phyloP scores from a whole-genome alignment of 2,329 filamentous ascomycete genomes.

The Colletotrichum cereale region DNA sequence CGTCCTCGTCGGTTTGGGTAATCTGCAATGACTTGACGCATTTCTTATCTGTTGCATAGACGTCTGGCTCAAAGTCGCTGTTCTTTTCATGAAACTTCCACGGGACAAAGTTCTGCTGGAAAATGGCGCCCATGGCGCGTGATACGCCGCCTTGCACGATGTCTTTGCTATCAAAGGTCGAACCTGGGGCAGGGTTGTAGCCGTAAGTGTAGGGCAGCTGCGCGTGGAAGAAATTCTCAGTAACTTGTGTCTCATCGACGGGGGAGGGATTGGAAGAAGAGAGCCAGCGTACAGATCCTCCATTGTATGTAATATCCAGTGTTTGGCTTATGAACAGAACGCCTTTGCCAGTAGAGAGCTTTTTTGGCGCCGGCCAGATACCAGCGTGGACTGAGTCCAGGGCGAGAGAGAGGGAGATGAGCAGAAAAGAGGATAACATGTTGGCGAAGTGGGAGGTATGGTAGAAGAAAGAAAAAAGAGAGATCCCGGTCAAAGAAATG shows the following conservation, averaged over 20 bases:
- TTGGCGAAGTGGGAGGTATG: constrained; percentile 3
- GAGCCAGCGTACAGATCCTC: constrained; percentile 64
- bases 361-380: constrained; percentile 69
- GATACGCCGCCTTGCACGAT: constrained; percentile 69
- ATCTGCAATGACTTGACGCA: constrained; percentile 73
- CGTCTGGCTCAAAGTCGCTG: constrained; percentile 73
- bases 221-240: constrained; percentile 51
- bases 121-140: constrained; percentile 73
- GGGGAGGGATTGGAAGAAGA: constrained; percentile 46
- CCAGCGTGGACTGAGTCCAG: constrained; percentile 58
- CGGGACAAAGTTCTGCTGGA: constrained; percentile 77
- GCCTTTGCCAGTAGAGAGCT: constrained; percentile 63
- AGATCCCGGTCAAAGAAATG: not conserved
- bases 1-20: constrained; percentile 68
- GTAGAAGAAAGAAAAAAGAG: not conserved
- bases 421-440: constrained; percentile 50
- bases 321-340: constrained; percentile 66
- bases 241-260: constrained; percentile 42
- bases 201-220: constrained; percentile 64
- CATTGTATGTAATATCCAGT: constrained; percentile 70
- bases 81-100: constrained; percentile 81
- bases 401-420: constrained; percentile 56
- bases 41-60: constrained; percentile 53
- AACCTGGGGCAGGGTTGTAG: constrained; percentile 55
- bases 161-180: constrained; percentile 61